phyloP scores from a whole-genome alignment of 2,329 filamentous ascomycete species.

The Epichloe brachyelytri region DNA sequence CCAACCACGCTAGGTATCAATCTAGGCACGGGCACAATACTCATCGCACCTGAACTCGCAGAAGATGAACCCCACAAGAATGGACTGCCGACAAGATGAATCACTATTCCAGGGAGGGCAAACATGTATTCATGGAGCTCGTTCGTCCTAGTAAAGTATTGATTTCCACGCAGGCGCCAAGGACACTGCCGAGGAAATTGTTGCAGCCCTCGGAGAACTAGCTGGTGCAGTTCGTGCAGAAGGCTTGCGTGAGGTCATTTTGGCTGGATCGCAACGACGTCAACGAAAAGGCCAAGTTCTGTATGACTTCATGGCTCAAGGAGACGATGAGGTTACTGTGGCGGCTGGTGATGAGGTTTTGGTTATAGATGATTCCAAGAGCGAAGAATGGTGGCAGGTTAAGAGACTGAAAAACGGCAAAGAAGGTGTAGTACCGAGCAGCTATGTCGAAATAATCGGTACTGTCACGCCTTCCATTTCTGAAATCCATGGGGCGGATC shows the following conservation, averaged over 20 bases:
- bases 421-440: conserved; percentile 91
- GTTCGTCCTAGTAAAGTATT: conserved; percentile 85
- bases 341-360: conserved; percentile 81
- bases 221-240: conserved; percentile 77
- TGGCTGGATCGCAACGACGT: conserved; percentile 55
- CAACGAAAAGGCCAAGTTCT: conserved; percentile 77
- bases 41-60: conserved; percentile 77
- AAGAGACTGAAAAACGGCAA: conserved; percentile 80
- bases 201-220: conserved; percentile 74
- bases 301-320: conserved; percentile 94
- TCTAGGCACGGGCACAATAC: conserved; percentile 71
- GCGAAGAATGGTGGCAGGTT: conserved; percentile 98
- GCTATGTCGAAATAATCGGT: conserved; percentile 83
- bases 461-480: conserved; percentile 40
- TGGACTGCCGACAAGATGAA: conserved; percentile 92
- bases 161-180: conserved; percentile 97
- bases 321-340: conserved; percentile 92
- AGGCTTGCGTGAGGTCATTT: conserved; percentile 71
- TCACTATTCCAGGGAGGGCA: conserved; percentile 96
- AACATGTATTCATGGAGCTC: conserved; percentile 92
- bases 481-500: conserved; percentile 31
- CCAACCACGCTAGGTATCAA: conserved; percentile 95
- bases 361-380: conserved; percentile 78
- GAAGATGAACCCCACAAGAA: conserved; percentile 77
- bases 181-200: conserved; percentile 91